A percentile compares a stretch with the other conserved stretches of the same genome.
phyloP scores from a whole-genome alignment of 306 rosid species.

The Vigna trinervia region DNA sequence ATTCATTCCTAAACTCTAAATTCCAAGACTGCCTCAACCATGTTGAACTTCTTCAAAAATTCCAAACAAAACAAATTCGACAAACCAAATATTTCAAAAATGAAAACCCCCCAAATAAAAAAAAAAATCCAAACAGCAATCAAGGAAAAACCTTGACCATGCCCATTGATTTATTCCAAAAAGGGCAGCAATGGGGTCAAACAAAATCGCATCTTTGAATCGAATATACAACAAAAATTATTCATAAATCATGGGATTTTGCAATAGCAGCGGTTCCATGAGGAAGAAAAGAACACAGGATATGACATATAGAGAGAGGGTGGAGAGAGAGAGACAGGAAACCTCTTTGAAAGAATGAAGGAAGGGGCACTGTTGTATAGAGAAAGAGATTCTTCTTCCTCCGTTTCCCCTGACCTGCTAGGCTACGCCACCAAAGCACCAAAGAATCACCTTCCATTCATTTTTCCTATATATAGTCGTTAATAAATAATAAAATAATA shows the following conservation, averaged over 20 bases:
- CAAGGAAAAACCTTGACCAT: not conserved
- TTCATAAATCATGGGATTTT: not conserved
- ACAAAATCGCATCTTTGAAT: conserved; percentile 40
- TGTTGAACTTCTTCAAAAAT: not conserved
- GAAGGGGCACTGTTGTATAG: conserved; percentile 36
- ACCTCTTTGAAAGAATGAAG: conserved; percentile 20
- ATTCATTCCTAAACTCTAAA: conserved; percentile 12
- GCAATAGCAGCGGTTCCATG: not conserved
- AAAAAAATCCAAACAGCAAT: not conserved
- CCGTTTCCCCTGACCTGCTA: conserved; percentile 2
- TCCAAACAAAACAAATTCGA: conserved; percentile 22
- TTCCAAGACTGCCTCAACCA: not conserved
- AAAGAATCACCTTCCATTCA: not conserved
- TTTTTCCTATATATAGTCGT: not conserved
- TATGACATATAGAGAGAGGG: not conserved
- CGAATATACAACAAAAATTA: conserved; percentile 1
- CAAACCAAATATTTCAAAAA: conserved; percentile 20
- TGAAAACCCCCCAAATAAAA: not conserved
- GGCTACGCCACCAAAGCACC: conserved; percentile 36
- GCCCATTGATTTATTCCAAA: not conserved
- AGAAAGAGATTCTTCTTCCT: conserved; percentile 25
- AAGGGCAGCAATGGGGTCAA: not conserved
- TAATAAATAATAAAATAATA: not conserved
- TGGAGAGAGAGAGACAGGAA: not conserved
- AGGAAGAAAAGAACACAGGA: conserved; percentile 8